phyloP scores from a whole-genome alignment of 805 yeast genomes.

The Soucietia sequanensis region DNA sequence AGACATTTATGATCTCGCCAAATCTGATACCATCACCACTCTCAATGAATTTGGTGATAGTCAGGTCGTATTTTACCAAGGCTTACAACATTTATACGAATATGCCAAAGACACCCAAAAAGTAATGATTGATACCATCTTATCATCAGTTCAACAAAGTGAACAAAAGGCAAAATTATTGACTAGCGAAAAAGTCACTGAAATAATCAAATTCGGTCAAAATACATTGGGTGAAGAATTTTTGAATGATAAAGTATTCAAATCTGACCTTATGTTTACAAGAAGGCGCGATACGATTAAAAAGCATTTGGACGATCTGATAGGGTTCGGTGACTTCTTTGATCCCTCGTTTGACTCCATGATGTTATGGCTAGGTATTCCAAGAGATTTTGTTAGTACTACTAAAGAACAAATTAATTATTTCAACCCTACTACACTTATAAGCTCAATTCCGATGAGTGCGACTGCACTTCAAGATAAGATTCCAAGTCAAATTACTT shows the following conservation, averaged over 20 bases:
- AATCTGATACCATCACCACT: slow-evolving; percentile 48
- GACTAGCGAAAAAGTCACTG: slow-evolving; percentile 60
- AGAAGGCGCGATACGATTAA: slow-evolving; percentile 62
- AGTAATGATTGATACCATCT: slow-evolving; percentile 63
- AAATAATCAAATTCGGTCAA: slow-evolving; percentile 62
- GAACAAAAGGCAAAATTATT: slow-evolving; percentile 66
- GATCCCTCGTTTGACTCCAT: slow-evolving; percentile 72
- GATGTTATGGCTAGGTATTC: slow-evolving; percentile 43
- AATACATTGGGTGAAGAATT: slow-evolving; percentile 62
- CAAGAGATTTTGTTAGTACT: slow-evolving; percentile 24
- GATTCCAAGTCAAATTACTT: slow-evolving; percentile 37
- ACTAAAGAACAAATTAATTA: slow-evolving; percentile 28
- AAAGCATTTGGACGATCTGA: slow-evolving; percentile 55
- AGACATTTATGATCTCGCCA: slow-evolving; percentile 60
- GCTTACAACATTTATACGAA: slow-evolving; percentile 60
- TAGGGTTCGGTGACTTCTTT: slow-evolving; percentile 71
- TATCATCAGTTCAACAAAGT: slow-evolving; percentile 58
- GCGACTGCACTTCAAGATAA: slow-evolving; percentile 29
- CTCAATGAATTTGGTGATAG: slow-evolving; percentile 51
- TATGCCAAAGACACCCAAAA: slow-evolving; percentile 71
- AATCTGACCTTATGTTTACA: slow-evolving; percentile 79
- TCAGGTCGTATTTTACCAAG: slow-evolving; percentile 57
- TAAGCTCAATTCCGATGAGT: slow-evolving; percentile 29
- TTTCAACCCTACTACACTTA: slow-evolving; percentile 30
- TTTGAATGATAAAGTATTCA: slow-evolving; percentile 59